Percentiles rank a stretch among this genome's conserved stretches.
Evolutionary conservation across 164 flowering plant genomes (phyloP).

Genomic region (Tetrastigma voinierianum): DNA sequence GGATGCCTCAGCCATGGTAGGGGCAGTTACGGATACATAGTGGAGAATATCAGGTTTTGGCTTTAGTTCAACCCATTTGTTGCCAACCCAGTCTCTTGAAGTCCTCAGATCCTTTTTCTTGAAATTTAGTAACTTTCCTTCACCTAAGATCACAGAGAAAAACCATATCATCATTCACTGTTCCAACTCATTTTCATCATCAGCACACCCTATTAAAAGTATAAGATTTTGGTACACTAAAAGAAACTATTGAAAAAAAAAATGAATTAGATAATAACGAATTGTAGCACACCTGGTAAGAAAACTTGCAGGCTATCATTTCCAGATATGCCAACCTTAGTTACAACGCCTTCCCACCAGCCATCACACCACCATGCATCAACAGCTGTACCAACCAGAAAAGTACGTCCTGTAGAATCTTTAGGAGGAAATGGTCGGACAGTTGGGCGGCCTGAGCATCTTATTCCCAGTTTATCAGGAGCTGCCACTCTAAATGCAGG

Average conservation of each 20-base stretch:
- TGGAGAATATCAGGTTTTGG: conserved; percentile 38
- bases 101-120: conserved; percentile 38
- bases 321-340: conserved; percentile 28
- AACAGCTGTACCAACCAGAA: conserved; percentile 57
- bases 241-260: not conserved
- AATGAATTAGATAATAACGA: not conserved
- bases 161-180: not conserved
- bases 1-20: conserved; percentile 26
- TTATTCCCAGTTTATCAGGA: conserved; percentile 74
- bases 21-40: conserved; percentile 32
- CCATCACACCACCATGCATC: conserved; percentile 91
- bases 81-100: conserved; percentile 68
- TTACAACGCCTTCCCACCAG: conserved; percentile 91
- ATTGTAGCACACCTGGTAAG: conserved; percentile 54
- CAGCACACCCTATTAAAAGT: not conserved
- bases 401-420: conserved; percentile 14
- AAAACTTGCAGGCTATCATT: conserved; percentile 54
- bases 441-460: conserved; percentile 58
- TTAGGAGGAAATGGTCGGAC: conserved; percentile 51
- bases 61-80: conserved; percentile 54
- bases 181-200: not conserved
- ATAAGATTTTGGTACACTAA: not conserved
- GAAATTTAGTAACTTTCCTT: conserved; percentile 36
- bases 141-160: conserved; percentile 43
- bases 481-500: conserved; percentile 59